These are phyloP conservation scores for Cadophora sp. DNA, from an alignment of 2,329 filamentous ascomycete genomes.

Conservation along the genomic window DNA sequence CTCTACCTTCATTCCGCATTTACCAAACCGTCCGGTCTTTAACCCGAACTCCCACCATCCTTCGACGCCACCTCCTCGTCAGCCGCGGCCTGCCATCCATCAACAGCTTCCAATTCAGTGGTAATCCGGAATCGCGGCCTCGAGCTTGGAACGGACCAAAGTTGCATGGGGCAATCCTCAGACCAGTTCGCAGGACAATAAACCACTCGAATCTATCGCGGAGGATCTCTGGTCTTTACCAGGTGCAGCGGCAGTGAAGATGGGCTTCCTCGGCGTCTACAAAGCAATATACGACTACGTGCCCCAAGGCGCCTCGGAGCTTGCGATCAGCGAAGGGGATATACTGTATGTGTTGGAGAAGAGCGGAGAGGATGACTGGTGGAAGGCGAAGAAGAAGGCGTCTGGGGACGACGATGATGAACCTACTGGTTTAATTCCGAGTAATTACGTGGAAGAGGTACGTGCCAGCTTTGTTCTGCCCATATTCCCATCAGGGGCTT, in stretches of 20 bases:
- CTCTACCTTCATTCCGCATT: neutral
- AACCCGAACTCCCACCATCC: neutral
- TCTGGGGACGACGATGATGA: constrained; percentile 48
- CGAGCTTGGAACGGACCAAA: constrained; percentile 36
- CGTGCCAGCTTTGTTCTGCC: constrained; percentile 44
- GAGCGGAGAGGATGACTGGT: constrained; percentile 80
- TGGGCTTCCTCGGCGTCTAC: constrained; percentile 94
- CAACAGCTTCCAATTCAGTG: constrained; percentile 5
- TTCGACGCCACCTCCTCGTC: constrained; percentile 2
- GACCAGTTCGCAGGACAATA: constrained; percentile 38
- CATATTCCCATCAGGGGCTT: neutral
- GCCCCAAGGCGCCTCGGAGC: constrained; percentile 85
- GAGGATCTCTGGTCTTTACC: constrained; percentile 28
- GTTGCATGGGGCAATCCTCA: constrained; percentile 39
- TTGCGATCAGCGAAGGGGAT: constrained; percentile 85
- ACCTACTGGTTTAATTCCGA: constrained; percentile 67
- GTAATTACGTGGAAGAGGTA: constrained; percentile 96
- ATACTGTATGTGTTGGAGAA: constrained; percentile 83
- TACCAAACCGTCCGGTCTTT: neutral
- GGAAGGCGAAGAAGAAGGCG: constrained; percentile 59
- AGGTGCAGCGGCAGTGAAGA: constrained; percentile 48
- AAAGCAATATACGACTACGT: constrained; percentile 91
- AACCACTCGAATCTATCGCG: constrained; percentile 33
- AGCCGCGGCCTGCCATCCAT: neutral
- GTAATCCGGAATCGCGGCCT: constrained; percentile 33